phyloP scores from a whole-genome alignment of 2,329 filamentous ascomycete species.

The Paraconiothyrium brasiliense region DNA sequence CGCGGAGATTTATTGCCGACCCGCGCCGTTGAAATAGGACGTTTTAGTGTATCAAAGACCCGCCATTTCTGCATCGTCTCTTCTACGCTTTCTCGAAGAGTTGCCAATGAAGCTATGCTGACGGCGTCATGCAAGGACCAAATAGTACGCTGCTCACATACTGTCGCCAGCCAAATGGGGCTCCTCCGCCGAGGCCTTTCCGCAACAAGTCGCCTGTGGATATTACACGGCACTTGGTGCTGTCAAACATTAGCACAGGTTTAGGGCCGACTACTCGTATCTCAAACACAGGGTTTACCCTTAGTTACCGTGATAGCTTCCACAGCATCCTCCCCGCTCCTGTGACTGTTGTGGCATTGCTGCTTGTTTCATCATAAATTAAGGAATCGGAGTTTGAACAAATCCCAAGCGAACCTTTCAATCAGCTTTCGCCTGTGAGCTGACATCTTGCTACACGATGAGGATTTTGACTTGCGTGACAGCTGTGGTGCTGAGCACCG shows the following conservation, averaged over 20 bases:
- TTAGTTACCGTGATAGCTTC: background rate
- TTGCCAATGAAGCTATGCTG: background rate
- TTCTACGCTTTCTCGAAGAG: too few relatives aligned
- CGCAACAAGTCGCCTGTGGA: background rate
- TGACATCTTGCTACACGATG: constrained; percentile 23
- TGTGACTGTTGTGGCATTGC: background rate
- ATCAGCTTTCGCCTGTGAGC: constrained; percentile 15
- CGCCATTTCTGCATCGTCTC: background rate
- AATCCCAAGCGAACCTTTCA: constrained; percentile 1
- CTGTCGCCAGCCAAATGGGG: background rate
- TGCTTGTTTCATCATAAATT: constrained; percentile 5
- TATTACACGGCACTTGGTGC: background rate
- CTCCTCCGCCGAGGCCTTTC: background rate
- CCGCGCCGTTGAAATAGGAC: background rate
- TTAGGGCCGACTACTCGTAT: constrained; percentile 3
- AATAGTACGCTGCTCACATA: background rate
- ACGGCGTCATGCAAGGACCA: background rate
- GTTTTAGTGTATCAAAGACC: background rate
- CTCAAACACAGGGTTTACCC: background rate
- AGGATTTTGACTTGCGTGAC: constrained; percentile 26
- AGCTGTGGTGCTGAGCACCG: constrained; percentile 26
- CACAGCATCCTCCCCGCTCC: background rate
- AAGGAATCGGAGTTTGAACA: background rate
- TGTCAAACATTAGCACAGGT: background rate
- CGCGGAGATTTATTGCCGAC: background rate